Base-by-base conservation (phyloP, 2,329 filamentous ascomycete species). In the Graphilbum fragrans region DNA sequence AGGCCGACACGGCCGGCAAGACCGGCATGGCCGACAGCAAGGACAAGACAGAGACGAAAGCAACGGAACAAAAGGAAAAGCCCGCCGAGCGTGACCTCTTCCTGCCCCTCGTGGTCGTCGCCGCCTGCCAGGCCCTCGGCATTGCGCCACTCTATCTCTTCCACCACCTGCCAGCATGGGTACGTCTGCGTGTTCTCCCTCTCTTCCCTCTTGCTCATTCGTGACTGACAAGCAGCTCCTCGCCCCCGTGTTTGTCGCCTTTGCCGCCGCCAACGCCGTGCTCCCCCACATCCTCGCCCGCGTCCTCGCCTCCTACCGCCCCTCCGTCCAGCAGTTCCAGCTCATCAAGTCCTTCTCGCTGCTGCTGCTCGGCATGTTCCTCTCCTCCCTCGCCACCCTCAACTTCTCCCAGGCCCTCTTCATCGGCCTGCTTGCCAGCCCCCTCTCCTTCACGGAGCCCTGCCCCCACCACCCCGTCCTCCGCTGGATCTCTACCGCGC, bases 361-460 rank as follows among this genome's bases (percentile, higher is more conserved):
- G n/a, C 77, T 98, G 12, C 69, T 94, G 10, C 74, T 96, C 0
- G 92, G 92, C 52, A 85, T 95, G 67, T 88, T 86, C 53, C 77
- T 98, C 49, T 88, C 88, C 12, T 82, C 88, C 1, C 80, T 98
- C 12, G 90, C 92, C 3, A 98, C 90, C 0, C 74, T 98, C 39
- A 98, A 98, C 63, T 98, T 98, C 68, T 87, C 83, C 3, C 78
- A 95, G 14, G 80, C 86, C 37, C 81, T 96, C 56, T 67, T 94
- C 31, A 69, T 95, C 39, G 92, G 92, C 31, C 65, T 96, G 2
- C 65, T 90, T 36, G 78, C 85, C 35, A 67, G 75, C 4, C 90
- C 90, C 0, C 67, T 96, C 14, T 80, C 78, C n/a, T 95, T 94
- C 56, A 66, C 81, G 17, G 69, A 60, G 8, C 69, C 75, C 0